phyloP scores from a whole-genome alignment of 2,329 filamentous ascomycete species.

The Cercospora nicotianae region DNA sequence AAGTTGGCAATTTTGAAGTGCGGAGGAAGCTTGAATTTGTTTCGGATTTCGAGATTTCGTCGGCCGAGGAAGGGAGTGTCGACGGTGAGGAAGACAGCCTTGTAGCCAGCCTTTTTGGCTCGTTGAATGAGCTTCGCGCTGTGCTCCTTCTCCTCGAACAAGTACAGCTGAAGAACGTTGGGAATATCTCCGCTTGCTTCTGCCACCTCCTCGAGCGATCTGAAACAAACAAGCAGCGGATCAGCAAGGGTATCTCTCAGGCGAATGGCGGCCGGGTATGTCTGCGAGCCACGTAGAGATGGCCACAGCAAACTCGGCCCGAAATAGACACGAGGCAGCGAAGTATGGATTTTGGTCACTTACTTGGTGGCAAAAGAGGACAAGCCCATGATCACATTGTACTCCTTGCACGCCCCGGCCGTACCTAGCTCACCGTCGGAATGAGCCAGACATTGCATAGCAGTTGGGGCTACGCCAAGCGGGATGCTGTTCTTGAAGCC shows the following conservation, averaged over 20 bases:
- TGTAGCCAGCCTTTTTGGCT: conserved; percentile 49
- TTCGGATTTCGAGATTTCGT: conserved; percentile 56
- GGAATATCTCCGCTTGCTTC: conserved; percentile 46
- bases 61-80: conserved; percentile 58
- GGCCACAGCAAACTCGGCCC: not conserved
- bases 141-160: conserved; percentile 55
- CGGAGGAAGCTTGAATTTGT: conserved; percentile 49
- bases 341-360: not conserved
- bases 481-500: conserved; percentile 50
- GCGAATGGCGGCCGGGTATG: not conserved
- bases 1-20: conserved; percentile 42
- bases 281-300: not conserved
- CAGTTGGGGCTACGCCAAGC: conserved; percentile 56
- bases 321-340: not conserved
- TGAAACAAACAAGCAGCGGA: not conserved
- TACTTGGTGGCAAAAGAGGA: conserved; percentile 50
- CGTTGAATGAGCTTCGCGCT: conserved; percentile 44
- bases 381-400: conserved; percentile 51
- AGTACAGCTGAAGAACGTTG: conserved; percentile 57
- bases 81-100: conserved; percentile 58
- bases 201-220: conserved; percentile 53
- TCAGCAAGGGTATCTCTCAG: not conserved
- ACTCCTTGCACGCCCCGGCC: conserved; percentile 49
- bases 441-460: conserved; percentile 56
- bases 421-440: conserved; percentile 54